Evolutionary conservation across 2,329 filamentous ascomycete species (phyloP).

Genomic region (Alternaria hordeiaustralica): DNA sequence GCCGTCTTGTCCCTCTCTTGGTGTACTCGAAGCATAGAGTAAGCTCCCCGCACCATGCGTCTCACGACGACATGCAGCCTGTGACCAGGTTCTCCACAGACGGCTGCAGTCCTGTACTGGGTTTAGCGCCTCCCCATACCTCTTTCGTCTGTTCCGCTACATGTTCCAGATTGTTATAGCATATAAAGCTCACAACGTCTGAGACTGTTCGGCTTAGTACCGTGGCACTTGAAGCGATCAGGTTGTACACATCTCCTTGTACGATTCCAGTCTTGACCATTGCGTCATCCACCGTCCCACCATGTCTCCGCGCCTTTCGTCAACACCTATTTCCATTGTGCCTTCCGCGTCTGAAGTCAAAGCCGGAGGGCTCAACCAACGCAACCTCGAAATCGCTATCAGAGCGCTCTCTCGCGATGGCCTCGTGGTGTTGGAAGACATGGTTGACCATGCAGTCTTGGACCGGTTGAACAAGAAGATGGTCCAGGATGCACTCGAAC

Average conservation of each 20-base stretch:
- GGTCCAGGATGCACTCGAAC: conserved; percentile 61
- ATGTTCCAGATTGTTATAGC: neutral
- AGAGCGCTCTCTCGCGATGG: conserved; percentile 41
- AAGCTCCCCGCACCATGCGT: conserved; percentile 1
- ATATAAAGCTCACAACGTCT: conserved; percentile 6
- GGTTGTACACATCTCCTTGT: neutral
- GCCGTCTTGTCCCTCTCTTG: neutral
- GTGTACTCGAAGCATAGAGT: neutral
- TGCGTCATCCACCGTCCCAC: conserved; percentile 5
- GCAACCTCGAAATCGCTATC: conserved; percentile 60
- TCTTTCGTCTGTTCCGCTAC: conserved; percentile 11
- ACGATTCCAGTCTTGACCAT: neutral
- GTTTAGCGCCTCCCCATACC: conserved; percentile 20
- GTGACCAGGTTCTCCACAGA: conserved; percentile 4
- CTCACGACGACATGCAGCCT: neutral
- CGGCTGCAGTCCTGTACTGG: conserved; percentile 13
- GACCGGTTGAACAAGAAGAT: conserved; percentile 65
- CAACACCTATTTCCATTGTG: conserved; percentile 42
- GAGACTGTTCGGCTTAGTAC: neutral
- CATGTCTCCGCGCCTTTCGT: conserved; percentile 27
- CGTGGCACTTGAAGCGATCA: neutral
- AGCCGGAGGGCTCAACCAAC: conserved; percentile 48
- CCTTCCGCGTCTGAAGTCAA: conserved; percentile 54
- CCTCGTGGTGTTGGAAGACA: conserved; percentile 42
- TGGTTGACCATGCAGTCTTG: conserved; percentile 55